Percentiles rank a stretch among this genome's conserved stretches.
These are phyloP conservation scores for Silene noctiflora DNA, from an alignment of 179 eudicot genomes.

Conservation along the genomic window DNA sequence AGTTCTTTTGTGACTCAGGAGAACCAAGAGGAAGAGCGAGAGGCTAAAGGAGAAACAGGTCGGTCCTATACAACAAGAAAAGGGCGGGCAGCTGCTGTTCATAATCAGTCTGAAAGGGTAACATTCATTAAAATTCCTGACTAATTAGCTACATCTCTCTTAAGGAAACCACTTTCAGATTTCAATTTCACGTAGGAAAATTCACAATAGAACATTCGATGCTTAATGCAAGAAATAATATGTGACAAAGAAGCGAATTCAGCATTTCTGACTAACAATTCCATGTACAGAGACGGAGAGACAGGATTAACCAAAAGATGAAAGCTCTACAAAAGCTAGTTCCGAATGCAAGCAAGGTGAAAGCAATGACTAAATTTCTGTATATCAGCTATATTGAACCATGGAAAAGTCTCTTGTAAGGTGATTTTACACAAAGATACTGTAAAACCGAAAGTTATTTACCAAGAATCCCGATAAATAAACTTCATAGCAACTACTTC, in stretches of 20 bases:
- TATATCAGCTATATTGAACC: neutral
- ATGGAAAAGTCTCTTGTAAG: too few species aligned
- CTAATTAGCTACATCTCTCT: neutral
- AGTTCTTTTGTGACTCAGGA: conserved; percentile 35
- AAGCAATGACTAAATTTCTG: neutral
- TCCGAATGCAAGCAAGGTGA: conserved; percentile 88
- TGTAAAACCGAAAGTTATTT: too few species aligned
- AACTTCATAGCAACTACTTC: too few species aligned
- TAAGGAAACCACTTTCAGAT: neutral
- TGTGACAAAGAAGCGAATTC: neutral
- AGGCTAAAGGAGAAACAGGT: conserved; percentile 44
- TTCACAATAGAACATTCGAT: neutral
- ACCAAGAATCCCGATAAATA: too few species aligned
- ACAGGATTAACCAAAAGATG: conserved; percentile 88
- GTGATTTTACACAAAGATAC: too few species aligned
- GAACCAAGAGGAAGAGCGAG: conserved; percentile 49
- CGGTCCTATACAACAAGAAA: conserved; percentile 55
- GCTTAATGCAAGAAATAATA: too few species aligned
- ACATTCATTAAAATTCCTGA: neutral
- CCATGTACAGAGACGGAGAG: conserved; percentile 59
- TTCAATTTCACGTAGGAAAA: neutral
- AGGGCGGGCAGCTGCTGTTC: conserved; percentile 67
- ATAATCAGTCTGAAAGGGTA: conserved; percentile 91
- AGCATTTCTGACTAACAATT: conserved; percentile 10
- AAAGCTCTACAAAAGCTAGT: conserved; percentile 80